phyloP scores from a whole-genome alignment of 768 basidiomycete species.

The Boletus vermiculosoides region DNA sequence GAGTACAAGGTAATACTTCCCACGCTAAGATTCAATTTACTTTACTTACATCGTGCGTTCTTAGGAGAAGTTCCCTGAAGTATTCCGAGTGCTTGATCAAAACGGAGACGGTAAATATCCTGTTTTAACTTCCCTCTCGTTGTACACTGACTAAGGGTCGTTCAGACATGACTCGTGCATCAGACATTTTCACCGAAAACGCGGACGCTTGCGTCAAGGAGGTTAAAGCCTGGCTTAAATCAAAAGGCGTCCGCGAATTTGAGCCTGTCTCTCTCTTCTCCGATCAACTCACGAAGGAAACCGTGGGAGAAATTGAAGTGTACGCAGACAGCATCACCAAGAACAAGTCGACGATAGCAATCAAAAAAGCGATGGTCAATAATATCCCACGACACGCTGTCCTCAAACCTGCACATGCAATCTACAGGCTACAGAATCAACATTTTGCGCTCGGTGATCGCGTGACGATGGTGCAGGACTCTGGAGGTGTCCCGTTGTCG shows the following conservation, averaged over 20 bases:
- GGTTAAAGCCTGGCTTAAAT: conserved; percentile 81
- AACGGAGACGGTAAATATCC: conserved; percentile 59
- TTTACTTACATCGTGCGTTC: not conserved
- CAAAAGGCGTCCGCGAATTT: conserved; percentile 83
- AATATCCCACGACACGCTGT: conserved; percentile 91
- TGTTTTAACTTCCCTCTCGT: not conserved
- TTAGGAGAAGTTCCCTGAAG: conserved; percentile 78
- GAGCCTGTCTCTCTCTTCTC: conserved; percentile 91
- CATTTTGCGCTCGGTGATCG: conserved; percentile 86
- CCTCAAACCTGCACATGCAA: conserved; percentile 87
- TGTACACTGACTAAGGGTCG: conserved; percentile 1
- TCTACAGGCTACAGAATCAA: conserved; percentile 88
- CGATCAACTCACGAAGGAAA: conserved; percentile 89
- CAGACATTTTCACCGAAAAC: conserved; percentile 54
- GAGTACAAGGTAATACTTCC: conserved; percentile 68
- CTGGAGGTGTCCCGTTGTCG: conserved; percentile 86
- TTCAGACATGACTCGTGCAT: conserved; percentile 74
- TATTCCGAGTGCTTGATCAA: conserved; percentile 71
- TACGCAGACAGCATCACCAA: conserved; percentile 67
- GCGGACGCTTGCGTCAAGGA: conserved; percentile 73
- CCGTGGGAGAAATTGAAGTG: conserved; percentile 75
- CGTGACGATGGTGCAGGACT: conserved; percentile 94
- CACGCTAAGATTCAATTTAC: too few species aligned
- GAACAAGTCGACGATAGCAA: conserved; percentile 55
- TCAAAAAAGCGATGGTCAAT: conserved; percentile 93